These are phyloP conservation scores for Scopulariopsis brevicaulis DNA, from an alignment of 2,329 filamentous ascomycete species.

Conservation along the genomic window DNA sequence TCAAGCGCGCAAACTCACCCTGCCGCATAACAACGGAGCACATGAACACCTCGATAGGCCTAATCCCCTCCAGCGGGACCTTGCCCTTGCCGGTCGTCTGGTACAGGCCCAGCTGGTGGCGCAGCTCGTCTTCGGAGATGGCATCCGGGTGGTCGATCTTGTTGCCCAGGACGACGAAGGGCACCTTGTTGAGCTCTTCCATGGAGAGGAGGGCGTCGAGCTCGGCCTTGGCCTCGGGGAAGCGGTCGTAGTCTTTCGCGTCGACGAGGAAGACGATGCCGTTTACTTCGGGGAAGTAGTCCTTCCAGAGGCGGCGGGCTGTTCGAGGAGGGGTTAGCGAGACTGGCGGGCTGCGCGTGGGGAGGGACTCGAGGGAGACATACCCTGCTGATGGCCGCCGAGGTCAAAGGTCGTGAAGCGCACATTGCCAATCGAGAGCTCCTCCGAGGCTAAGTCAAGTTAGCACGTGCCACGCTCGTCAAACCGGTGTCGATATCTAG, in stretches of 20 bases:
- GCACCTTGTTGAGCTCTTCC: slow-evolving; percentile 93
- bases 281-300: slow-evolving; percentile 93
- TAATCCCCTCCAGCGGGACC: slow-evolving; percentile 81
- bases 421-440: slow-evolving; percentile 85
- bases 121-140: slow-evolving; percentile 88
- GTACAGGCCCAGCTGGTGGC: slow-evolving; percentile 85
- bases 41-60: slow-evolving; percentile 97
- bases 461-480: background rate
- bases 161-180: slow-evolving; percentile 93
- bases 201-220: slow-evolving; percentile 90
- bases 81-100: slow-evolving; percentile 96
- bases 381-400: slow-evolving; percentile 86
- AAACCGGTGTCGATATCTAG: background rate
- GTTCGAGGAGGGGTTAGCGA: background rate
- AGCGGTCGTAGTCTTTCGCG: slow-evolving; percentile 92
- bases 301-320: slow-evolving; percentile 91
- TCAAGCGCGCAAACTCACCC: slow-evolving; percentile 37
- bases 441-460: slow-evolving; percentile 59
- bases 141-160: slow-evolving; percentile 99
- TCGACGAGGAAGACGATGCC: slow-evolving; percentile 98
- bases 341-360: background rate
- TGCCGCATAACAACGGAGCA: slow-evolving; percentile 98
- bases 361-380: slow-evolving; percentile 10
- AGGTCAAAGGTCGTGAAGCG: slow-evolving; percentile 93
- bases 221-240: slow-evolving; percentile 90